phyloP scores from a whole-genome alignment of 2,329 filamentous ascomycete species.

The Xylariaceae sp. region DNA sequence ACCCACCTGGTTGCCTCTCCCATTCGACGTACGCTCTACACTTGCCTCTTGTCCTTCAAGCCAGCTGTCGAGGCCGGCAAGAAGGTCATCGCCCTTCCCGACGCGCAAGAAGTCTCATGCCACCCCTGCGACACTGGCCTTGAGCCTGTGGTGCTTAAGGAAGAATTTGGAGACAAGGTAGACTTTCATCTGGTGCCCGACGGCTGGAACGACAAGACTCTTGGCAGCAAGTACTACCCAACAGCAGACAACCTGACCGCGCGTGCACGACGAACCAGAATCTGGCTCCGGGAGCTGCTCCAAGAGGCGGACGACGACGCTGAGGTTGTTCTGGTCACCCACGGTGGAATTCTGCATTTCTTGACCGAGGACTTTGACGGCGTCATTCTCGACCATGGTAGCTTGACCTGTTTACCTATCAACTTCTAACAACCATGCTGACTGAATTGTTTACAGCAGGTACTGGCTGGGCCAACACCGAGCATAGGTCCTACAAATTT shows the following conservation, averaged over 20 bases:
- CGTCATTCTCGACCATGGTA: too few relatives aligned
- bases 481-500: conserved; percentile 66
- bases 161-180: conserved; percentile 57
- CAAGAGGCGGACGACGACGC: conserved; percentile 42
- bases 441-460: conserved; percentile 36
- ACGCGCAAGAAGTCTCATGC: conserved; percentile 73
- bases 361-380: conserved; percentile 31
- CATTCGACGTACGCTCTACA: conserved; percentile 75
- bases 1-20: conserved; percentile 74
- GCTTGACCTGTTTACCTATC: background rate
- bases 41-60: conserved; percentile 40
- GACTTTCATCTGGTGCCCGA: conserved; percentile 59
- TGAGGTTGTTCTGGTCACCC: conserved; percentile 72
- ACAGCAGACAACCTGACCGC: conserved; percentile 49
- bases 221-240: conserved; percentile 41
- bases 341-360: conserved; percentile 81
- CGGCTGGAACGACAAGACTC: conserved; percentile 69
- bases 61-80: conserved; percentile 41
- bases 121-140: conserved; percentile 71
- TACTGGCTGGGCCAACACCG: conserved; percentile 71
- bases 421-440: background rate
- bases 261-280: conserved; percentile 57
- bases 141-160: conserved; percentile 47
- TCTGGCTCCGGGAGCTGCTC: conserved; percentile 49
- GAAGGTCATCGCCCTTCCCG: conserved; percentile 63